Evolutionary conservation across 768 basidiomycete genomes (phyloP).

Genomic region (Tephrocybe sp.): DNA sequence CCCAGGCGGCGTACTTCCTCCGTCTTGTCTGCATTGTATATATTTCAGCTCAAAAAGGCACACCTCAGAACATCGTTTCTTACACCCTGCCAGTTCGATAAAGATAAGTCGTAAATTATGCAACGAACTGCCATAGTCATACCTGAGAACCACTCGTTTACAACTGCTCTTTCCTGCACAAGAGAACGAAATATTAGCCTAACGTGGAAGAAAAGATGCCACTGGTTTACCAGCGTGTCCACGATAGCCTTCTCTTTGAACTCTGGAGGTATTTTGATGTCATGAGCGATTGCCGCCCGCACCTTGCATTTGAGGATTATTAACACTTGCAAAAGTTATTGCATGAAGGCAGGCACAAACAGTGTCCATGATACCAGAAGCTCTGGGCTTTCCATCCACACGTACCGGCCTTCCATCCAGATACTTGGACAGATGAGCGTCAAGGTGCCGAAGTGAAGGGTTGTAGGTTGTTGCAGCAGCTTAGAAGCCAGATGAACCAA

Average conservation of each 20-base stretch:
- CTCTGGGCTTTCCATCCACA: constrained; percentile 73
- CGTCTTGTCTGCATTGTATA: constrained; percentile 51
- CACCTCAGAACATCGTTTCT: constrained; percentile 11
- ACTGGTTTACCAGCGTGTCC: constrained; percentile 51
- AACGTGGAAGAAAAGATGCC: background rate
- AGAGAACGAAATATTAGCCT: background rate
- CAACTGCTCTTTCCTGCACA: constrained; percentile 66
- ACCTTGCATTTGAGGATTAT: constrained; percentile 37
- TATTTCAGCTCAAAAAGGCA: background rate
- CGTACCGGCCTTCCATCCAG: constrained; percentile 67
- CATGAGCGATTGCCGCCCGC: constrained; percentile 70
- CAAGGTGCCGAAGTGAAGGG: constrained; percentile 57
- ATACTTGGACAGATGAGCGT: constrained; percentile 68
- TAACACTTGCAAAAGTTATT: background rate
- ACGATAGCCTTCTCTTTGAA: constrained; percentile 65
- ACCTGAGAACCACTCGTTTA: constrained; percentile 80
- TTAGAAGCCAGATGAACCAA: constrained; percentile 19
- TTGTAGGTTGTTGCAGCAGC: constrained; percentile 70
- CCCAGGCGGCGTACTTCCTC: constrained; percentile 76
- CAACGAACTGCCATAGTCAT: constrained; percentile 9
- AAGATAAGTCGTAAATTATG: constrained; percentile 10
- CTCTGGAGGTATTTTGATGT: constrained; percentile 67
- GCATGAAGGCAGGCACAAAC: constrained; percentile 29
- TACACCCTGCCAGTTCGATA: constrained; percentile 38
- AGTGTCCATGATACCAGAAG: constrained; percentile 75